phyloP scores from a whole-genome alignment of 768 basidiomycete genomes.

The Rhizopogon roseolus region DNA sequence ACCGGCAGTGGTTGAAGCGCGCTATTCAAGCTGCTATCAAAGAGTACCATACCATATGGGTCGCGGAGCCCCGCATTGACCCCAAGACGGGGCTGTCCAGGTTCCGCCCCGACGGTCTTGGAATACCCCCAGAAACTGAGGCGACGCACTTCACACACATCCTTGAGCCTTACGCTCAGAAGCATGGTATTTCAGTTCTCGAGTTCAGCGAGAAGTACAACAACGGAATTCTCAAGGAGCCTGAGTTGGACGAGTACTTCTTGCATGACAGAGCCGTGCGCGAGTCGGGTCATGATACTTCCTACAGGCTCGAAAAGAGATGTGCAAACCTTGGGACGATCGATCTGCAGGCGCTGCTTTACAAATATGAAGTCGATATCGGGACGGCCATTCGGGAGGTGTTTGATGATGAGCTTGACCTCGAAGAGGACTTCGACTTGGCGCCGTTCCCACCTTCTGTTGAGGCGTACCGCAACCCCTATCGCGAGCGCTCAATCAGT shows the following conservation, averaged over 20 bases:
- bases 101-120: conserved; percentile 88
- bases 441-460: conserved; percentile 87
- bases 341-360: conserved; percentile 91
- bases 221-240: conserved; percentile 75
- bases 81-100: conserved; percentile 92
- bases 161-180: conserved; percentile 89
- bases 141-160: conserved; percentile 98
- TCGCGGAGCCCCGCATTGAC: conserved; percentile 91
- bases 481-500: conserved; percentile 53
- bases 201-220: conserved; percentile 98
- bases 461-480: conserved; percentile 60
- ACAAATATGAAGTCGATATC: conserved; percentile 98
- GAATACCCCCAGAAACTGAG: conserved; percentile 98
- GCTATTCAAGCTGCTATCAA: conserved; percentile 98
- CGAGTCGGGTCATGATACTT: conserved; percentile 95
- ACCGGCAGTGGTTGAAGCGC: conserved; percentile 89
- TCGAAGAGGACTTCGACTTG: conserved; percentile 89
- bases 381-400: conserved; percentile 96
- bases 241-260: conserved; percentile 94
- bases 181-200: conserved; percentile 87
- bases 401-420: conserved; percentile 86
- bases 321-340: conserved; percentile 97
- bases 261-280: conserved; percentile 94
- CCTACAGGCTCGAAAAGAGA: conserved; percentile 95
- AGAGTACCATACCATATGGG: conserved; percentile 98